Percentiles rank a stretch among this genome's conserved stretches.
Conservation (phyloP, 805 yeast genomes). For the Tetrapisispora arboricola region DNA sequence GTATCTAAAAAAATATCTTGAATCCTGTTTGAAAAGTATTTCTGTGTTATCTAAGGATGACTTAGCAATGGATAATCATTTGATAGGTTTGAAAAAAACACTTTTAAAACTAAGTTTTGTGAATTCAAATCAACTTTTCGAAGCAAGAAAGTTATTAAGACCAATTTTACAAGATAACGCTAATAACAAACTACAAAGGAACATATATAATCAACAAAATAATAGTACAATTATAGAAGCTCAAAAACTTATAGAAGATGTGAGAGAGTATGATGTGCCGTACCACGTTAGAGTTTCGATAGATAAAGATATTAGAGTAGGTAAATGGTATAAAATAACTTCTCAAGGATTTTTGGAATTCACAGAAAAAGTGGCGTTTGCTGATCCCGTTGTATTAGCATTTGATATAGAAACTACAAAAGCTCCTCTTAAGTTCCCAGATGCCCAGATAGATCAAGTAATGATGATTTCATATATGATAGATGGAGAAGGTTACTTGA, state of each 20-base stretch:
- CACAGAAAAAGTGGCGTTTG: conserved; percentile 76
- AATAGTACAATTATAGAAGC: conserved; percentile 39
- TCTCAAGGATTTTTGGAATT: conserved; percentile 47
- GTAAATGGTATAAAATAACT: conserved; percentile 87
- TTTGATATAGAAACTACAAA: conserved; percentile 97
- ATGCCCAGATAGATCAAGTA: conserved; percentile 75
- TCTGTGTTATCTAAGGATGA: conserved; percentile 64
- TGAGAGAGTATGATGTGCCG: conserved; percentile 93
- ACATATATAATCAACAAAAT: conserved; percentile 38
- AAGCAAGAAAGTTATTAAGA: conserved; percentile 56
- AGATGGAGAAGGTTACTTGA: conserved; percentile 91
- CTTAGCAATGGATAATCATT: conserved; percentile 71
- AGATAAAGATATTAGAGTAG: conserved; percentile 77
- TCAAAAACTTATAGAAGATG: conserved; percentile 55
- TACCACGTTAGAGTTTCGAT: conserved; percentile 95
- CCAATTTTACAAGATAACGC: conserved; percentile 67
- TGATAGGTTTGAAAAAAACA: conserved; percentile 60
- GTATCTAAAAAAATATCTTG: conserved; percentile 57
- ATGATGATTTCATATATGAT: conserved; percentile 99
- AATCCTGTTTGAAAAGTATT: conserved; percentile 48
- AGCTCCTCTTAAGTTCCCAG: conserved; percentile 93
- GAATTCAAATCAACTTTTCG: conserved; percentile 61
- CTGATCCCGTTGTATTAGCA: conserved; percentile 94
- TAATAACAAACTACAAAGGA: conserved; percentile 49
- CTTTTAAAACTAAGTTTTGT: conserved; percentile 63